Evolutionary conservation across 75 land plant species (phyloP), one percentile per base, ranked within the genome.

Genomic region (Isoetes taiwanensis): DNA sequence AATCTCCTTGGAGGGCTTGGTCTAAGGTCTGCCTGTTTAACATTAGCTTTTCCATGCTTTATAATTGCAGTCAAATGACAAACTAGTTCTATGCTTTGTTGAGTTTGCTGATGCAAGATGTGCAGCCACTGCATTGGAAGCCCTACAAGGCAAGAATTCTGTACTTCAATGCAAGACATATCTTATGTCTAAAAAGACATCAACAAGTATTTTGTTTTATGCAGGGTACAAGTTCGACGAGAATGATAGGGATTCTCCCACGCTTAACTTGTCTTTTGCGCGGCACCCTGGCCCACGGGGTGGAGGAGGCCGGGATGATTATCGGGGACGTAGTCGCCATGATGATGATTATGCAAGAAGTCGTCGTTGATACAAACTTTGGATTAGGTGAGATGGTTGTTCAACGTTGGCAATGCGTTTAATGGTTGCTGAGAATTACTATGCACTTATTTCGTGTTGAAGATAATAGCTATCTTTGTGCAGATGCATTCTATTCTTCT

Each of bases 211-310:
- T n/a, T n/a, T n/a, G n/a, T n/a, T n/a, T n/a, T n/a, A n/a, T 69
- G 58, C 90, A 88, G 95, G 95, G 33, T 88, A 88, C 70, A 81
- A 72, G 24, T 76, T 84, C 54, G 90, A 88, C 63, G 90, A 88
- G 64, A 67, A 66, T 30, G 85, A 84, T 41, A 76, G 72, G 0
- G 80, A 81, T 21, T 81, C 90, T 9, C 57, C 62, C 26, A 34
- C 34, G n/a, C 65, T 88, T 59, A 48, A 78, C 20, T 68, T 88
- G 62, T 79, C 90, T 37, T 88, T 81, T 64, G 89, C 95, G 41
- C 90, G 85, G 32, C 64, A 60, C 52, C 87, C 83, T 55, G 85
- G 82, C 54, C 90, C 85, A 21, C 77, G 90, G 41, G 75, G 85
- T 17, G 57, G 58, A 12, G 52, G 69, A 24, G 69, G 74, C 52